phyloP scores from a whole-genome alignment of 1,139 yeast species.

The Trichomonascaceae sp. region DNA sequence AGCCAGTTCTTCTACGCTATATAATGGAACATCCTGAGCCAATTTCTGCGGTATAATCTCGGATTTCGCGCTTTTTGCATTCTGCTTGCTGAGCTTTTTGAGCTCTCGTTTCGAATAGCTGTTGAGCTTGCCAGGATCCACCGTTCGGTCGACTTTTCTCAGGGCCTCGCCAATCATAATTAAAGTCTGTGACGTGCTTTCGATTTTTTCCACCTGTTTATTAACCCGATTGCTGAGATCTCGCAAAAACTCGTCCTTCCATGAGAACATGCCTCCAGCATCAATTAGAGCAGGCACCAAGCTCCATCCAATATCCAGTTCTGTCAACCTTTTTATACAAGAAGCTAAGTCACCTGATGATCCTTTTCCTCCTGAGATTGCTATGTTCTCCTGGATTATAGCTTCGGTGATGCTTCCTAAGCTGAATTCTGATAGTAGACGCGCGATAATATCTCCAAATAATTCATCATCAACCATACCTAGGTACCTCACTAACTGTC shows the following conservation, averaged over 20 bases:
- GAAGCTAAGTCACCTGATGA: conserved; percentile 28
- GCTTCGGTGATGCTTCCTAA: conserved; percentile 26
- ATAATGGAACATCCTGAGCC: conserved; percentile 20
- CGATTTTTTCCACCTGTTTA: conserved; percentile 45
- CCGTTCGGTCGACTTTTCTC: conserved; percentile 23
- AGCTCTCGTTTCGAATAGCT: conserved; percentile 17
- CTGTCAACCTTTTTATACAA: conserved; percentile 39
- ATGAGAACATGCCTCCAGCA: conserved; percentile 65
- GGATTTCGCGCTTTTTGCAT: conserved; percentile 4
- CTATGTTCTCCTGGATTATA: conserved; percentile 16
- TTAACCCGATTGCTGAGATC: conserved; percentile 43
- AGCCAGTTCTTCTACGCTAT: conserved; percentile 25
- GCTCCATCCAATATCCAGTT: conserved; percentile 50
- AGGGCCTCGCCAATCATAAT: conserved; percentile 51
- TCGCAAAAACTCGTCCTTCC: conserved; percentile 42
- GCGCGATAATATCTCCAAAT: conserved; percentile 59
- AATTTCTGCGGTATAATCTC: background rate
- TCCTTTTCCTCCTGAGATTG: conserved; percentile 1
- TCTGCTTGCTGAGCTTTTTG: conserved; percentile 27
- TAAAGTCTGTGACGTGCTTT: conserved; percentile 47
- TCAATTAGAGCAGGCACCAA: conserved; percentile 60
- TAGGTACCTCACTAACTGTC: conserved; percentile 58
- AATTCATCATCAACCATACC: conserved; percentile 51
- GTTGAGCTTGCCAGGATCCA: conserved; percentile 13
- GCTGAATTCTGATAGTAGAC: conserved; percentile 57